Conservation (phyloP, 768 basidiomycete species). For the Lactarius indigo region DNA sequence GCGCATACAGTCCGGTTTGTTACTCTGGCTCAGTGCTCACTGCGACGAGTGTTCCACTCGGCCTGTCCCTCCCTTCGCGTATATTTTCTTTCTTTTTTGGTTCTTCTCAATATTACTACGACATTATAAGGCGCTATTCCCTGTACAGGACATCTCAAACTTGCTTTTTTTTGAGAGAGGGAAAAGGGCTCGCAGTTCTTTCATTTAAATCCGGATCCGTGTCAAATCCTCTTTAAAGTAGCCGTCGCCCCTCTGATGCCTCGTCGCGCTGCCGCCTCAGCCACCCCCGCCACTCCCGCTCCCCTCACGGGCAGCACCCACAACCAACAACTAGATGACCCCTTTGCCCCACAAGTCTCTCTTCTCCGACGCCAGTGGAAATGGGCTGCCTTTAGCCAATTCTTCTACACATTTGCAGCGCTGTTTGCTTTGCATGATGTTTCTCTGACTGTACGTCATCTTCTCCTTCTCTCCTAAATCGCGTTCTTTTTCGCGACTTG, state of each 20-base stretch:
- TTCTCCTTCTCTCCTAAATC: background rate
- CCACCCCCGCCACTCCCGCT: slow-evolving; percentile 23
- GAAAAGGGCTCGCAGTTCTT: background rate
- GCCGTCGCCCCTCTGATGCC: slow-evolving; percentile 31
- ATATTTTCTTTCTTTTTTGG: slow-evolving; percentile 1
- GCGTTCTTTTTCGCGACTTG: slow-evolving; percentile 10
- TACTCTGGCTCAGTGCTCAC: slow-evolving; percentile 2
- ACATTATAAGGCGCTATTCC: background rate
- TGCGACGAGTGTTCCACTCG: slow-evolving; percentile 10
- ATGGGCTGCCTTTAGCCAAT: slow-evolving; percentile 91
- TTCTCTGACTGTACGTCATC: slow-evolving; percentile 52
- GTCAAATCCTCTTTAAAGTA: slow-evolving; percentile 31
- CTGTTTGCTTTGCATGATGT: slow-evolving; percentile 72
- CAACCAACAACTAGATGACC: slow-evolving; percentile 18
- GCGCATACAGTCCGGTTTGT: background rate
- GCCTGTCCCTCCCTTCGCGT: background rate
- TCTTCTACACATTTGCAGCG: slow-evolving; percentile 79
- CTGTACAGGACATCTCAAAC: background rate
- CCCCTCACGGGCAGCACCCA: slow-evolving; percentile 19
- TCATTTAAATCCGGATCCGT: slow-evolving; percentile 33
- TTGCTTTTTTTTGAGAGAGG: background rate
- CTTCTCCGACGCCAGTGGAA: slow-evolving; percentile 79
- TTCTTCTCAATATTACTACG: slow-evolving; percentile 1
- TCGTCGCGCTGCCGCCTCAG: slow-evolving; percentile 33
- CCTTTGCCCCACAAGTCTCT: slow-evolving; percentile 37